Conservation (phyloP, 495 filamentous ascomycete species). For the Emericellopsis terricola region DNA sequence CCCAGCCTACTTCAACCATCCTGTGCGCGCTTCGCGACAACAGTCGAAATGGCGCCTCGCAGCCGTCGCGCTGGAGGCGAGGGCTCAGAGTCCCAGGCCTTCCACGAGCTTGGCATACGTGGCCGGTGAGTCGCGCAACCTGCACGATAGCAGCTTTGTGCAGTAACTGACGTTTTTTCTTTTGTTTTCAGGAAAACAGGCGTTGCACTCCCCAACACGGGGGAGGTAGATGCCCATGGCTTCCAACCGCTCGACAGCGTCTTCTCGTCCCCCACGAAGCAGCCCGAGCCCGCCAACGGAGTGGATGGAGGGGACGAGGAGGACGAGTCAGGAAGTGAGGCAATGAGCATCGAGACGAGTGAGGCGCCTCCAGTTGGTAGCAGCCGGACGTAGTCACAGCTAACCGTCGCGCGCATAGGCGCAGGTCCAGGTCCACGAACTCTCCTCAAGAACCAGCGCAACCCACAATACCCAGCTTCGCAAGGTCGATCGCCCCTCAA, state of each 20-base stretch:
- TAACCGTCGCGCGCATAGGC: constrained; percentile 2
- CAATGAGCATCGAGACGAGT: constrained; percentile 7
- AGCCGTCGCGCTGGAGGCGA: not conserved
- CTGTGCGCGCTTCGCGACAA: no score
- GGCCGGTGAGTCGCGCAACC: constrained; percentile 22
- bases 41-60: not conserved
- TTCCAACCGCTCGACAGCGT: constrained; percentile 70
- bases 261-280: constrained; percentile 73
- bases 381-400: constrained; percentile 10
- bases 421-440: constrained; percentile 2
- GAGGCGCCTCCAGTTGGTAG: constrained; percentile 6
- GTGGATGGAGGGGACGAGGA: not conserved
- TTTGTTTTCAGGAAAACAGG: constrained; percentile 48
- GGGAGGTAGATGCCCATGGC: constrained; percentile 76
- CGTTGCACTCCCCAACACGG: constrained; percentile 58
- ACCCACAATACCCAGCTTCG: not conserved
- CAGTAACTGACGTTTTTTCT: not conserved
- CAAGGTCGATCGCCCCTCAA: constrained; percentile 29
- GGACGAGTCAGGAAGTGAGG: not conserved
- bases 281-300: constrained; percentile 14
- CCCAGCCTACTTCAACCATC: no score
- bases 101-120: constrained; percentile 28
- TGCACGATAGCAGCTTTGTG: not conserved
- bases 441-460: constrained; percentile 2
- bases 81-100: constrained; percentile 2